Conservation (phyloP, 2,329 filamentous ascomycete genomes). For the Fusarium metavorans region DNA sequence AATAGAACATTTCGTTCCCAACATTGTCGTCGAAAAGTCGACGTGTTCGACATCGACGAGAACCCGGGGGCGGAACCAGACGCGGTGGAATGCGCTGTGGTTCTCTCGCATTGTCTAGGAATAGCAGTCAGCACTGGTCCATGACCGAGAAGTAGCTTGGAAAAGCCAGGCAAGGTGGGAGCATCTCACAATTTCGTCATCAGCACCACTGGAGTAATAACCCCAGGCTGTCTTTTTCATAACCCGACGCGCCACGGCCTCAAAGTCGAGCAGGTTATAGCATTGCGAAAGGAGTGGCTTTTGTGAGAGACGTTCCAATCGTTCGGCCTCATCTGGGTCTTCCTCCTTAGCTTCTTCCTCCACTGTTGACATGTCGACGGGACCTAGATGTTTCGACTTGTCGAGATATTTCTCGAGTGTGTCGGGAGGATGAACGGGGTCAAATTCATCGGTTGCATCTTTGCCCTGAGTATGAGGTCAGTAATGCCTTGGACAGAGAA, state of each 20-base stretch:
- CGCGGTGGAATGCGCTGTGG: constrained; percentile 93
- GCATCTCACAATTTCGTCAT: constrained; percentile 22
- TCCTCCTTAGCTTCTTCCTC: background rate
- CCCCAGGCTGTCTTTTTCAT: constrained; percentile 25
- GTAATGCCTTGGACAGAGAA: rapidly evolving
- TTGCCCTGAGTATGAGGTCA: background rate
- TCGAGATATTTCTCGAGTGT: background rate
- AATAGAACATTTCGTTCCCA: constrained; percentile 83
- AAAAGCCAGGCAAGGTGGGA: background rate
- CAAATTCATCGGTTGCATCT: constrained; percentile 9
- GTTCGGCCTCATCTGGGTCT: background rate
- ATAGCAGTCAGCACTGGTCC: background rate
- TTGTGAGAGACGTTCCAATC: background rate
- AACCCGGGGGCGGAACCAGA: constrained; percentile 91
- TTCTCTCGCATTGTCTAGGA: constrained; percentile 90
- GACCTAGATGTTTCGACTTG: background rate
- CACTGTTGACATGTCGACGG: background rate
- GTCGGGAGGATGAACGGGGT: background rate
- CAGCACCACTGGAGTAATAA: constrained; percentile 26
- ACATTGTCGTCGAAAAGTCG: constrained; percentile 91
- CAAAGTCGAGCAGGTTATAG: constrained; percentile 16
- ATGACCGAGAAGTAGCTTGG: too few relatives aligned
- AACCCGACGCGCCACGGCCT: background rate
- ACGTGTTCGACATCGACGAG: constrained; percentile 90
- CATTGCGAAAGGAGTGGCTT: constrained; percentile 21